Evolutionary conservation across 2,329 filamentous ascomycete species (phyloP).

Genomic region (Aureobasidium uvarum): DNA sequence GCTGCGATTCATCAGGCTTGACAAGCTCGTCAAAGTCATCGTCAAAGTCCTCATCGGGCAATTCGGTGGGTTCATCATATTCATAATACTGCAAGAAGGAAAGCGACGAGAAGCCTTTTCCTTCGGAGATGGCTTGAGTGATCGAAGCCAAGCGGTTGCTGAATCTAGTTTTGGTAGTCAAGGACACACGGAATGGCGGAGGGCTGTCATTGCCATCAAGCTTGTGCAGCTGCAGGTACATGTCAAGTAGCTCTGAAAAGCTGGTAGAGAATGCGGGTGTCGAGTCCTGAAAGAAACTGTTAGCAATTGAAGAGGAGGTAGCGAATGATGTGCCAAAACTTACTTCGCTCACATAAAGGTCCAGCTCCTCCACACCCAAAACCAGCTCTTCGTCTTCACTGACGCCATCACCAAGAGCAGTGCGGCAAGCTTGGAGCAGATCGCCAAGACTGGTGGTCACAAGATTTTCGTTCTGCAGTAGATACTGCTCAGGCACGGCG

Average conservation of each 20-base stretch:
- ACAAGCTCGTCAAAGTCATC: slow-evolving; percentile 23
- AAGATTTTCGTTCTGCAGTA: slow-evolving; percentile 57
- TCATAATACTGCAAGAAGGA: slow-evolving; percentile 31
- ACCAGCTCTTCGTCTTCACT: slow-evolving; percentile 57
- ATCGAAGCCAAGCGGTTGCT: slow-evolving; percentile 54
- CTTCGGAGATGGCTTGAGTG: slow-evolving; percentile 53
- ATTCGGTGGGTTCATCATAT: slow-evolving; percentile 28
- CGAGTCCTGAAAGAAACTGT: slow-evolving; percentile 46
- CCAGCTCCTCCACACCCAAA: slow-evolving; percentile 55
- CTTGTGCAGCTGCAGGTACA: slow-evolving; percentile 58
- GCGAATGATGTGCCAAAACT: slow-evolving; percentile 32
- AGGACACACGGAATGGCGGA: slow-evolving; percentile 56
- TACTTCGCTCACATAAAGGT: slow-evolving; percentile 59
- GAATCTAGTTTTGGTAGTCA: slow-evolving; percentile 56
- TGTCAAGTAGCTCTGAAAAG: slow-evolving; percentile 57
- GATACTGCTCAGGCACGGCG: slow-evolving; percentile 55
- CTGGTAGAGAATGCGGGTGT: slow-evolving; percentile 50
- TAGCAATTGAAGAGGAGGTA: slow-evolving; percentile 24
- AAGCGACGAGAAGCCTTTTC: slow-evolving; percentile 57
- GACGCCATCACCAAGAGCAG: slow-evolving; percentile 56
- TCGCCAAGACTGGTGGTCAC: slow-evolving; percentile 53
- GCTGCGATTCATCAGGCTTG: not conserved
- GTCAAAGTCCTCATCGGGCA: slow-evolving; percentile 26
- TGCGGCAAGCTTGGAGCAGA: slow-evolving; percentile 57
- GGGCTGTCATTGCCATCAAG: slow-evolving; percentile 58